Base-by-base conservation (phyloP, 345 rosid genomes). In the Kernera saxatilis region DNA sequence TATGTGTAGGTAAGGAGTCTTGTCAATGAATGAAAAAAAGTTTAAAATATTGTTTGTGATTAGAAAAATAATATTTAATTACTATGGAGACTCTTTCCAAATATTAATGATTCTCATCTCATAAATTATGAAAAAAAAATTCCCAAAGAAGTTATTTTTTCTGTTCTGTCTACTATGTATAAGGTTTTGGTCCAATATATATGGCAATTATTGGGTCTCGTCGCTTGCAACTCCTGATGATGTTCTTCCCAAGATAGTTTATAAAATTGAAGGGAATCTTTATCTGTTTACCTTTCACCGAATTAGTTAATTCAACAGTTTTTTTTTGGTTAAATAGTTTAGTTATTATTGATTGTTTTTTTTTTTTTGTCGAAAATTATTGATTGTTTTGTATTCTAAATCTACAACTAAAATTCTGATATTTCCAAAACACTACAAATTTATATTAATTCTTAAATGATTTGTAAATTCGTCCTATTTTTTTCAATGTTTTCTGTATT, bases 161-260 rank as follows among this genome's bases (percentile, higher is more conserved):
- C 6, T 12, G 15, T 13, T 4, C n/a, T 29, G 8, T 65, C 62
- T 43, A 54, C 29, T 9, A 22, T 18, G 6, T n/a, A 13, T 35
- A 67, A 25, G 37, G 50, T 39, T 54, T 53, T 68, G 51, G 72
- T 67, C 71, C 39, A 67, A 71, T 64, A 21, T 55, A 27, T 49
- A 60, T 51, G 55, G 44, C 60, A 56, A 66, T 57, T 66, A 74
- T 66, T 41, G 60, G 50, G 72, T 30, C 52, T 55, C 33, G 66
- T 64, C 66, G 43, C 25, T 66, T 36, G 66, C 66, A 73, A 65
- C 71, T 22, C 18, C 46, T 33, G 43, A 44, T 54, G n/a, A 30
- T 52, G 55, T 61, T 71, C 23, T 61, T 40, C 44, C 27, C 21
- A 72, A 53, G 36, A 44, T 37, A 48, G 17, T 26, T 46, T 45